phyloP scores from a whole-genome alignment of 2,329 filamentous ascomycete species.

The Dothiorella sarmentorum region DNA sequence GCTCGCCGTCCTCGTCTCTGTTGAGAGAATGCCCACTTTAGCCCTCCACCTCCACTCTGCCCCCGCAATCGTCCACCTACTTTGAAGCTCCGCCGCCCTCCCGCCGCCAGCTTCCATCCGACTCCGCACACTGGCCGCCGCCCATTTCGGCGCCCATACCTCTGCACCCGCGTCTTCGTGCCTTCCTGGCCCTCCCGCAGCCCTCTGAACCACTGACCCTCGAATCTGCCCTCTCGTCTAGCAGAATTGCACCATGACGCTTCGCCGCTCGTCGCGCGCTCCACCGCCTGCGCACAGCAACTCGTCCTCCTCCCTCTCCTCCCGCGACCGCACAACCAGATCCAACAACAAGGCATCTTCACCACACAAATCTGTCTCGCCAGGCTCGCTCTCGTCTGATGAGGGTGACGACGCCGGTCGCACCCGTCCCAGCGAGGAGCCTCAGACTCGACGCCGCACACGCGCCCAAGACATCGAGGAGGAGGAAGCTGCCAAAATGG shows the following conservation, averaged over 20 bases:
- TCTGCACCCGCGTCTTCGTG: background rate
- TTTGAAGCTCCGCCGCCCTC: conserved; percentile 36
- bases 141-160: conserved; percentile 21
- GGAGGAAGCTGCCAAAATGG: conserved; percentile 38
- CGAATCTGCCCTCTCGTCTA: conserved; percentile 5
- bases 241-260: conserved; percentile 51
- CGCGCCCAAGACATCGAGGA: conserved; percentile 67
- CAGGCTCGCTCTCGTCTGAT: conserved; percentile 68
- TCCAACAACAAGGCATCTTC: conserved; percentile 70
- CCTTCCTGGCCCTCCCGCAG: background rate
- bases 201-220: background rate
- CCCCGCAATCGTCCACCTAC: conserved; percentile 29
- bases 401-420: conserved; percentile 57
- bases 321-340: conserved; percentile 71
- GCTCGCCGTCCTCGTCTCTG: background rate
- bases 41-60: conserved; percentile 21
- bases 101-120: conserved; percentile 25
- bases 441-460: conserved; percentile 73
- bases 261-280: conserved; percentile 88
- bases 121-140: conserved; percentile 20
- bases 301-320: conserved; percentile 67
- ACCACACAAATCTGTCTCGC: conserved; percentile 70
- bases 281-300: conserved; percentile 69
- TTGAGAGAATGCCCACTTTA: conserved; percentile 28
- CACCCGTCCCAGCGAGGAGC: conserved; percentile 57